Evolutionary conservation across 768 basidiomycete species (phyloP).

Genomic region (Lentinula sp.): DNA sequence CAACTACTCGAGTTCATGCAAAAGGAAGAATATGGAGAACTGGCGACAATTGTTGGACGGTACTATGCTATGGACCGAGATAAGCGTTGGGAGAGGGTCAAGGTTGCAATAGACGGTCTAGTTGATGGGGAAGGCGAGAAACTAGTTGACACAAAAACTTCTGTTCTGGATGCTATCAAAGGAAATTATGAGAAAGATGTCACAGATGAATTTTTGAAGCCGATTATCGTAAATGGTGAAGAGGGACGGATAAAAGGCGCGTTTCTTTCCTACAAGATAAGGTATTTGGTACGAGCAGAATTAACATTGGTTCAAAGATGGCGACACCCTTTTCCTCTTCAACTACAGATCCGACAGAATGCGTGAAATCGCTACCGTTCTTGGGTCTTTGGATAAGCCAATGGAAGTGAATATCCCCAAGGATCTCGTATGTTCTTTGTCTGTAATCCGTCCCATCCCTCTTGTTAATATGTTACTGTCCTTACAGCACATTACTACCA

Average conservation of each 20-base stretch:
- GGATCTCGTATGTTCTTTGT: conserved; percentile 52
- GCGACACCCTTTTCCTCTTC: conserved; percentile 91
- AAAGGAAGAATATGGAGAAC: conserved; percentile 71
- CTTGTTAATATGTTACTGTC: not conserved
- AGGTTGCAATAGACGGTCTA: conserved; percentile 83
- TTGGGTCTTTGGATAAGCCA: conserved; percentile 79
- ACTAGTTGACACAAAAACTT: conserved; percentile 22
- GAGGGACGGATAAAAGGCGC: conserved; percentile 77
- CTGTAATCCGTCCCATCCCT: no score
- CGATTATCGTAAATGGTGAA: conserved; percentile 80
- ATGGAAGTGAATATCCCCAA: conserved; percentile 79
- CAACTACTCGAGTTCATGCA: conserved; percentile 74
- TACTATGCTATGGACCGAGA: conserved; percentile 98
- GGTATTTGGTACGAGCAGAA: not conserved
- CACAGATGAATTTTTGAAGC: conserved; percentile 95
- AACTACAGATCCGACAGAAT: conserved; percentile 97
- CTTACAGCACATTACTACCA: conserved; percentile 76
- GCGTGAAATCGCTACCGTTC: conserved; percentile 81
- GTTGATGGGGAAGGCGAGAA: conserved; percentile 62
- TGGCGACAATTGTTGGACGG: conserved; percentile 81
- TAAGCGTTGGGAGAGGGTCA: conserved; percentile 93
- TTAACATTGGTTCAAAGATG: conserved; percentile 37
- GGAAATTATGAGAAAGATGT: conserved; percentile 77
- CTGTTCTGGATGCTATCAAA: conserved; percentile 52
- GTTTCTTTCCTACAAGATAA: conserved; percentile 10